Evolutionary conservation across 768 basidiomycete species (phyloP).

Genomic region (Dendrothele bispora): DNA sequence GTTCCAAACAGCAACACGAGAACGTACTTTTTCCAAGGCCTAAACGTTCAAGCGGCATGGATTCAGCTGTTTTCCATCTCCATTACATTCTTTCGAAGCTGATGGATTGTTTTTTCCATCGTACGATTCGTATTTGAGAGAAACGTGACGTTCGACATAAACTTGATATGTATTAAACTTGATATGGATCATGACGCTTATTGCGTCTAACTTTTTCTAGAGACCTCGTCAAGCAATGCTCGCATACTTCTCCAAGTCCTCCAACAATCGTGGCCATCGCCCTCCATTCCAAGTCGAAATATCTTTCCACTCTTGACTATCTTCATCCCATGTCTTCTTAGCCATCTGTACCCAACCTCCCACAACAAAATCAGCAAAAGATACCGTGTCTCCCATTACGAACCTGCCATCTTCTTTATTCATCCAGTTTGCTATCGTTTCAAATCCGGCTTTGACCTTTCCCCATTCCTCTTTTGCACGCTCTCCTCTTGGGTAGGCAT

Average conservation of each 20-base stretch:
- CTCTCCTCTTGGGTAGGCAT: neutral
- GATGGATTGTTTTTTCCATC: too few relatives aligned
- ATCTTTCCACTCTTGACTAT: constrained; percentile 22
- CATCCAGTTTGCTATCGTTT: constrained; percentile 6
- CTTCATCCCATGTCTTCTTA: constrained; percentile 12
- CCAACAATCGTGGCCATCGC: constrained; percentile 18
- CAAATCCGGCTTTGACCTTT: constrained; percentile 15
- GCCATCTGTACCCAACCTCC: constrained; percentile 14
- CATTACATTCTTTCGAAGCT: too few relatives aligned
- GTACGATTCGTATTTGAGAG: too few relatives aligned
- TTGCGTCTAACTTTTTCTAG: too few relatives aligned
- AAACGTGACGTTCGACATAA: too few relatives aligned
- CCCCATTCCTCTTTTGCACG: constrained; percentile 1
- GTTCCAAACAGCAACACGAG: too few relatives aligned
- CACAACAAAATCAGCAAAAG: constrained; percentile 24
- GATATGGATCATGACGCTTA: too few relatives aligned
- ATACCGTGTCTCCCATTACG: constrained; percentile 21
- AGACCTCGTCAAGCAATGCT: too few relatives aligned
- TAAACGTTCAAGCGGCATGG: too few relatives aligned
- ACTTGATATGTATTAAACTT: too few relatives aligned
- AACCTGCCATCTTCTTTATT: constrained; percentile 11
- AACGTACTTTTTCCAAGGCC: too few relatives aligned
- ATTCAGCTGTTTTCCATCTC: too few relatives aligned
- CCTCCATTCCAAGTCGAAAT: constrained; percentile 19
- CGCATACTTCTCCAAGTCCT: constrained; percentile 14